Conservation (phyloP, 495 filamentous ascomycete species). For the Tuber microsphaerosporum region DNA sequence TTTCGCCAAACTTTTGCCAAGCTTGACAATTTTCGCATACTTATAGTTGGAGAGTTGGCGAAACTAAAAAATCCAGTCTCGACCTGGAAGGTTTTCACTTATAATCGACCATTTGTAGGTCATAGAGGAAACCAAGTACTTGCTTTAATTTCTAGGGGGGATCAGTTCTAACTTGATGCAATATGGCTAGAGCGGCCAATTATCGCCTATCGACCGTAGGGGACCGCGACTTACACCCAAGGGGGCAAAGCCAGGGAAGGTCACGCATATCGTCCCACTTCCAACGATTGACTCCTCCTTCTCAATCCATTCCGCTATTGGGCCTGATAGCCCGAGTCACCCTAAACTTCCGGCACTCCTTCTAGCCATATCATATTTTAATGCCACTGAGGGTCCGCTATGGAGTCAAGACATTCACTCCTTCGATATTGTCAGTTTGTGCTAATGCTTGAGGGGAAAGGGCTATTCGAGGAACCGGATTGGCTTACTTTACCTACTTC, state of each 20-base stretch:
- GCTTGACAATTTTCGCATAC: conserved; percentile 72
- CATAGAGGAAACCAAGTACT: neutral
- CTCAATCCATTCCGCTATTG: conserved; percentile 64
- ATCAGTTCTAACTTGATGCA: neutral
- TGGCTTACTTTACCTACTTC: conserved; percentile 82
- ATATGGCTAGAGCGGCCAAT: conserved; percentile 18
- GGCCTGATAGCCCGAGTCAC: conserved; percentile 66
- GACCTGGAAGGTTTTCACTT: conserved; percentile 62
- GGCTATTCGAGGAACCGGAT: conserved; percentile 79
- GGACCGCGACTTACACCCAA: conserved; percentile 62
- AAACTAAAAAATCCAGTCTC: conserved; percentile 73
- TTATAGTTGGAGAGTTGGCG: conserved; percentile 74
- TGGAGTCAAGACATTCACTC: conserved; percentile 48
- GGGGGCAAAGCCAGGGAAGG: conserved; percentile 63
- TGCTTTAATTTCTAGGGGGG: neutral
- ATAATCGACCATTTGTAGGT: conserved; percentile 17
- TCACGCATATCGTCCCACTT: conserved; percentile 79
- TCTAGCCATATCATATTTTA: conserved; percentile 82
- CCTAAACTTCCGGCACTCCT: conserved; percentile 73
- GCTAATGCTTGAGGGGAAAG: conserved; percentile 39
- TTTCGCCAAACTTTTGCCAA: conserved; percentile 66
- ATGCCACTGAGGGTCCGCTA: conserved; percentile 85
- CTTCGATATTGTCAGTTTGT: neutral
- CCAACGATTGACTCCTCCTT: conserved; percentile 90
- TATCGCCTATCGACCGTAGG: conserved; percentile 55